Conservation (phyloP, 805 yeast species). For the Barnettozyma californica region DNA sequence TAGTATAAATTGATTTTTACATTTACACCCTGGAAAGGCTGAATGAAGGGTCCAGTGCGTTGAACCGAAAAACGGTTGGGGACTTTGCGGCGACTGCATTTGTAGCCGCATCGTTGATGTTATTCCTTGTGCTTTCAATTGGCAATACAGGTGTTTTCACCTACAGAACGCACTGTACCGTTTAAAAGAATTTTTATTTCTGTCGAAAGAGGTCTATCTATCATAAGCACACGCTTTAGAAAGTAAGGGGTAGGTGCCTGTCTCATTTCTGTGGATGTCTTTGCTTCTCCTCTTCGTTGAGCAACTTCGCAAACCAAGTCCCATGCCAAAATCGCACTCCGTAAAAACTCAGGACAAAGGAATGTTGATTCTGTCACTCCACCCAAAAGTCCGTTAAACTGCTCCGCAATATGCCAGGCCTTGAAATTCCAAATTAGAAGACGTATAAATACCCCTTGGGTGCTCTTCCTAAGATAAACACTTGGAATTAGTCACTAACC, state of each 20-base stretch:
- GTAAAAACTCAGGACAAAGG: not conserved
- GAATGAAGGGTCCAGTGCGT: constrained; percentile 1
- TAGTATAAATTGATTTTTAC: not conserved
- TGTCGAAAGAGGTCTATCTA: not conserved
- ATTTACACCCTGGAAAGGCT: not conserved
- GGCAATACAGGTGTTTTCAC: too few species aligned
- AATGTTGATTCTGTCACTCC: constrained; percentile 2
- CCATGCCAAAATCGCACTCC: not conserved
- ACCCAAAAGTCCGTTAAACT: not conserved
- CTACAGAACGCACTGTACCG: too few species aligned
- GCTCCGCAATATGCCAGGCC: not conserved
- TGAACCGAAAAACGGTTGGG: not conserved
- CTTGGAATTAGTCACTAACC: not conserved
- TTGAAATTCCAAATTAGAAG: not conserved
- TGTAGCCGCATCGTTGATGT: not conserved
- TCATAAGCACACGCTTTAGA: not conserved
- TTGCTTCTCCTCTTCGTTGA: not conserved
- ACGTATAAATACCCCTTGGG: not conserved
- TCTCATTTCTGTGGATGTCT: not conserved
- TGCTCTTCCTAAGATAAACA: not conserved
- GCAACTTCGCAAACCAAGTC: not conserved
- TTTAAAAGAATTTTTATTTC: too few species aligned
- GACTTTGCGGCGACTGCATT: not conserved
- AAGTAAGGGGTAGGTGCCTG: not conserved
- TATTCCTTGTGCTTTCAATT: too few species aligned